phyloP scores from a whole-genome alignment of 2,329 filamentous ascomycete genomes.

The Coniochaeta sp. region DNA sequence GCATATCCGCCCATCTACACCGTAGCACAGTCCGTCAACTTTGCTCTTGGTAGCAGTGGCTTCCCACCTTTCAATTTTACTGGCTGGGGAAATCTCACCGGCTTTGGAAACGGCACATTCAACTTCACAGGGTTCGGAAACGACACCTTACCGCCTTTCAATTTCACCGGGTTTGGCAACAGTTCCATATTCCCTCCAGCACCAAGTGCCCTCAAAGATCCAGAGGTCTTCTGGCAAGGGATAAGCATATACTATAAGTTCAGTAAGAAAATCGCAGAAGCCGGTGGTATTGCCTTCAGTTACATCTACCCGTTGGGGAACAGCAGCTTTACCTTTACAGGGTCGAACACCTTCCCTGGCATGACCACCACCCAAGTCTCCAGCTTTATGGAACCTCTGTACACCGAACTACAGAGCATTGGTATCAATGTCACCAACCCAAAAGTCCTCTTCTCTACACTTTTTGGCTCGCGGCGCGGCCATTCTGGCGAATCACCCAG shows the following conservation, averaged over 20 bases:
- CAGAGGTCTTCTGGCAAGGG: conserved; percentile 16
- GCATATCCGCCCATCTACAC: conserved; percentile 15
- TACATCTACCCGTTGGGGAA: conserved; percentile 18
- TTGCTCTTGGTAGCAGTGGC: conserved; percentile 3
- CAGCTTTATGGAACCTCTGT: conserved; percentile 20
- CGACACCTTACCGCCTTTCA: background rate
- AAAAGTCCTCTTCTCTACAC: background rate
- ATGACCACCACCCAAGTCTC: conserved; percentile 20
- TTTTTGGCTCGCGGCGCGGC: conserved; percentile 9
- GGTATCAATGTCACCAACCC: conserved; percentile 17
- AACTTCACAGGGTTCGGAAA: background rate
- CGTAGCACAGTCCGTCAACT: conserved; percentile 8
- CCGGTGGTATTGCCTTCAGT: conserved; percentile 15
- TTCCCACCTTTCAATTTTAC: background rate
- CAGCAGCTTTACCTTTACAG: conserved; percentile 15
- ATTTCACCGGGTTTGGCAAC: conserved; percentile 1
- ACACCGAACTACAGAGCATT: conserved; percentile 20
- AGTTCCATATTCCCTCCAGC: background rate
- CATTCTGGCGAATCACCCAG: conserved; percentile 10
- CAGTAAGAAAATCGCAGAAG: conserved; percentile 11
- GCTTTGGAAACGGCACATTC: background rate
- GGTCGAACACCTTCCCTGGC: conserved; percentile 15
- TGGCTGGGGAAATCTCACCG: background rate
- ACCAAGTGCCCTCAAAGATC: conserved; percentile 2
- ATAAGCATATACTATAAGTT: conserved; percentile 15